These are phyloP conservation scores for Exophiala phaeomuriformis DNA, from an alignment of 2,329 filamentous ascomycete genomes.

Conservation along the genomic window DNA sequence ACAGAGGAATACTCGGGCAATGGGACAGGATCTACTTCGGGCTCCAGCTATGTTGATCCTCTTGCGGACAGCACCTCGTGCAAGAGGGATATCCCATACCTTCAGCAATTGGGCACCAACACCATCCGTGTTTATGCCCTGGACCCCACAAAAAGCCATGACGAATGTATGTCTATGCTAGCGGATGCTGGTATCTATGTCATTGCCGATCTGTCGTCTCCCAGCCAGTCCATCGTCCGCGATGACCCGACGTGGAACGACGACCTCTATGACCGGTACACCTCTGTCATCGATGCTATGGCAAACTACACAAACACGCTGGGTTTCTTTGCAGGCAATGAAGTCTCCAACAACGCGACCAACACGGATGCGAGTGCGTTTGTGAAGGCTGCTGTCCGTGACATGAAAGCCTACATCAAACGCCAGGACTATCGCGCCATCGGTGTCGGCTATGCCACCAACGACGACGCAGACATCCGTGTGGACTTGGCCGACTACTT, in stretches of 20 bases:
- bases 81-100: constrained; percentile 75
- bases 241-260: constrained; percentile 71
- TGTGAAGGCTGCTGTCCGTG: constrained; percentile 95
- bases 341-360: constrained; percentile 81
- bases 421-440: constrained; percentile 66
- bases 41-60: constrained; percentile 65
- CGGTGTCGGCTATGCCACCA: constrained; percentile 91
- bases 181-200: constrained; percentile 88
- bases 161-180: constrained; percentile 74
- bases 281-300: constrained; percentile 71
- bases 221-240: constrained; percentile 75
- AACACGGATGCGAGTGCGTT: constrained; percentile 88
- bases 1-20: constrained; percentile 53
- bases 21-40: constrained; percentile 33
- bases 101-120: constrained; percentile 76
- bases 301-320: constrained; percentile 81
- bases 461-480: constrained; percentile 81
- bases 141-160: constrained; percentile 70
- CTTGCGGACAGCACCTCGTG: constrained; percentile 65
- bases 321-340: constrained; percentile 98
- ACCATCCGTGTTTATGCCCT: constrained; percentile 92
- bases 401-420: constrained; percentile 92
- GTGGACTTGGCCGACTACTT: constrained; percentile 82
- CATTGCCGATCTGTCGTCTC: constrained; percentile 81
- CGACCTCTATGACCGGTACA: constrained; percentile 72